Evolutionary conservation across 192 early-diverging fungal genomes (phyloP), one percentile per base, ranked within the genome.

Genomic region (Hyaloraphidium curvatum): DNA sequence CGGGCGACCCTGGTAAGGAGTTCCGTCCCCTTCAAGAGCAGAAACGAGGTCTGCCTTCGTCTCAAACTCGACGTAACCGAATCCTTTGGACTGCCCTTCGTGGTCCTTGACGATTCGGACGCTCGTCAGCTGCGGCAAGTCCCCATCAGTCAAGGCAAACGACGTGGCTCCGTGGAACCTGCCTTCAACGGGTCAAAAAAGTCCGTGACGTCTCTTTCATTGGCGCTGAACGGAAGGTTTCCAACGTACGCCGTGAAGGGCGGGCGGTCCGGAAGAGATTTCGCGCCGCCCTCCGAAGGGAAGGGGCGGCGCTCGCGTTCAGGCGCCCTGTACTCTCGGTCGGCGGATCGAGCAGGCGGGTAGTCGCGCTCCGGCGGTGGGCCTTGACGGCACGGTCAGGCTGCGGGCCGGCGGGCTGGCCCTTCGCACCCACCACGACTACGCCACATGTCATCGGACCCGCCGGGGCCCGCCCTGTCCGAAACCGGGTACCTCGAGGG

Each of bases 61-160:
- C 21, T 82, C 78, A 62, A 98, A 98, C 74, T 95, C 89, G 50
- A 89, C 82, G 68, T 96, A 98, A 21, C 89, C 91, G 60, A 84
- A 96, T 29, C 95, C 95, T 62, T 91, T 90, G 40, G 81, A 78
- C 64, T 75, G 77, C 31, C 80, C 83, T 23, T 82, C 80, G 43
- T 67, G 79, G 66, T 92, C 87, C 53, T 74, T 75, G 52, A 89
- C 68, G 55, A 98, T 73, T 28, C 90, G 78, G 43, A 95, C 75
- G 21, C 73, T 74, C 55, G 67, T 70, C 54, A 93, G 78, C 76
- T 82, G 57, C 35, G n/a, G 3, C 26, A 17, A 26, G 25, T 26
- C 30, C 14, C 1, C 3, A 17, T 37, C 11, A 13, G 35, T 13
- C 11, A 11, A 37, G 11, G 17, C 17, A 11, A 37, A 37, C 35